These are phyloP conservation scores for Cucumis sativus DNA, from an alignment of 306 rosid species.

Conservation along the genomic window DNA sequence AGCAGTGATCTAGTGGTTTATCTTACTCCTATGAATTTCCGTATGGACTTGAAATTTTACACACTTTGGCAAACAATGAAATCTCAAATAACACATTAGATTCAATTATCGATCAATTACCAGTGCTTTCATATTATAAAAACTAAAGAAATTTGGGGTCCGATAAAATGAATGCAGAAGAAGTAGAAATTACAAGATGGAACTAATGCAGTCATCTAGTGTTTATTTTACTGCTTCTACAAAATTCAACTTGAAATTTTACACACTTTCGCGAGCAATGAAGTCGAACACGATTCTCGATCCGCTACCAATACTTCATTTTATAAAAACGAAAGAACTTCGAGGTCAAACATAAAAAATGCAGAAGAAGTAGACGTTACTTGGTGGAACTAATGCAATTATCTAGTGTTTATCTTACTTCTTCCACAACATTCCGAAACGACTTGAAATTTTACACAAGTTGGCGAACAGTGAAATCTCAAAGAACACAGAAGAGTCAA, in stretches of 20 bases:
- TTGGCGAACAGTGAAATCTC: not conserved
- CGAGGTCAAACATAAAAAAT: too few relatives aligned
- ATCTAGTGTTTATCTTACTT: too few relatives aligned
- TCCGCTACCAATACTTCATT: too few relatives aligned
- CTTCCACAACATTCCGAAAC: not conserved
- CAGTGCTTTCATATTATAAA: too few relatives aligned
- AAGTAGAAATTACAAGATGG: slow-evolving; percentile 35
- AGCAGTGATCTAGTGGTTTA: not conserved
- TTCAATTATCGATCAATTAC: too few relatives aligned
- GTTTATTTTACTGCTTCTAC: too few relatives aligned
- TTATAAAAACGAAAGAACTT: too few relatives aligned
- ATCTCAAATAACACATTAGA: not conserved
- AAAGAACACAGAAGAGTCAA: not conserved
- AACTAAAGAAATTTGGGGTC: not conserved
- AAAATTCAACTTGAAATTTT: too few relatives aligned
- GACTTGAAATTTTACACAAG: not conserved
- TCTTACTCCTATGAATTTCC: not conserved
- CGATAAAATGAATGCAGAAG: not conserved
- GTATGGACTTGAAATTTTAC: not conserved
- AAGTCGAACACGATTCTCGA: too few relatives aligned
- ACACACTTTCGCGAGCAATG: too few relatives aligned
- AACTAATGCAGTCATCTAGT: not conserved
- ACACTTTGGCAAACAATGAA: not conserved
- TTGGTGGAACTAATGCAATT: too few relatives aligned
- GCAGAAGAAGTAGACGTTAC: too few relatives aligned